Conservation (phyloP, 2,329 filamentous ascomycete species). For the Penicillium capsulatum region DNA sequence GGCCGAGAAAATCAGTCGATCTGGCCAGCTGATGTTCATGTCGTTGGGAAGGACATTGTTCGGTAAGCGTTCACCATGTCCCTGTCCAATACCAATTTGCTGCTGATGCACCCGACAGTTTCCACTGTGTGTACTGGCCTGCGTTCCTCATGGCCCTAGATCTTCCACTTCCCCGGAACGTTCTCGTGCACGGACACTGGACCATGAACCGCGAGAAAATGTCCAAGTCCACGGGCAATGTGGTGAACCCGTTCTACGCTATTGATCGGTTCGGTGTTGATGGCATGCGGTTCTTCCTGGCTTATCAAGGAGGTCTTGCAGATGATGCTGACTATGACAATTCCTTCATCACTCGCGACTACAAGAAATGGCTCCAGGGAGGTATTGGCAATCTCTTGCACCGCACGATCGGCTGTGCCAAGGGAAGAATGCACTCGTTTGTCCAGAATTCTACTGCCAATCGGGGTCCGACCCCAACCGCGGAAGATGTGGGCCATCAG, state of each 20-base stretch:
- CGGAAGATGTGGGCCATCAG: slow-evolving; percentile 36
- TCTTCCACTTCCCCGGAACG: slow-evolving; percentile 69
- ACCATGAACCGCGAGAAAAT: slow-evolving; percentile 88
- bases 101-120: slow-evolving; percentile 44
- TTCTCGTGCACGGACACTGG: slow-evolving; percentile 93
- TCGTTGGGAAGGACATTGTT: slow-evolving; percentile 94
- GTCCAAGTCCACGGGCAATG: slow-evolving; percentile 93
- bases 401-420: slow-evolving; percentile 63
- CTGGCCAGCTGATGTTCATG: slow-evolving; percentile 89
- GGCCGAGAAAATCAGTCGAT: slow-evolving; percentile 59
- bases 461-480: slow-evolving; percentile 26
- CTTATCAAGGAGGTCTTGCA: slow-evolving; percentile 70
- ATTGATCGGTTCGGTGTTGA: slow-evolving; percentile 86
- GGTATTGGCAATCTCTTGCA: slow-evolving; percentile 76
- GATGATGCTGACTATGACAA: slow-evolving; percentile 87
- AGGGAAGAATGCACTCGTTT: slow-evolving; percentile 63
- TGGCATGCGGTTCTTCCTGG: slow-evolving; percentile 82
- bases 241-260: slow-evolving; percentile 90
- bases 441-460: slow-evolving; percentile 44
- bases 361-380: slow-evolving; percentile 72
- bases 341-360: slow-evolving; percentile 65
- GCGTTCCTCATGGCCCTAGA: slow-evolving; percentile 87
- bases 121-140: slow-evolving; percentile 98
- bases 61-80: slow-evolving; percentile 44
- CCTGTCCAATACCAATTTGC: slow-evolving; percentile 4